Evolutionary conservation across 2,329 filamentous ascomycete genomes (phyloP).

Genomic region (Monosporascus sp.): DNA sequence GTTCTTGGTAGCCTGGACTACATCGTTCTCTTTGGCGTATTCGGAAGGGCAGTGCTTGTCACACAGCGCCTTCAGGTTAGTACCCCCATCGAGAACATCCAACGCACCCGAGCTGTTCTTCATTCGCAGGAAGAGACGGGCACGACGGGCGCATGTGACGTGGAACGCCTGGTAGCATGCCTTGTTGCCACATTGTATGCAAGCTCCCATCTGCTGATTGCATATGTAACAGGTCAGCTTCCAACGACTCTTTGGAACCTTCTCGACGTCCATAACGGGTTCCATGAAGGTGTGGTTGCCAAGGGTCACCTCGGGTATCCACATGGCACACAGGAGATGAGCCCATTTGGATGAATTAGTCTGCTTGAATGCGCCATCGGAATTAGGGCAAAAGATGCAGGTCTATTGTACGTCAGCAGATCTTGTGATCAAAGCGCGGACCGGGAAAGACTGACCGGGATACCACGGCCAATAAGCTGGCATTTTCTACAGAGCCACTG

Average conservation of each 20-base stretch:
- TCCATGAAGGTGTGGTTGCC: conserved; percentile 98
- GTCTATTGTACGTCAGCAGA: conserved; percentile 45
- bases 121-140: conserved; percentile 89
- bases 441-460: conserved; percentile 56
- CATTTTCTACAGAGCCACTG: conserved; percentile 98
- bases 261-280: conserved; percentile 95
- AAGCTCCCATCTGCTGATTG: conserved; percentile 94
- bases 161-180: conserved; percentile 96
- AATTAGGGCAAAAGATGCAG: conserved; percentile 98
- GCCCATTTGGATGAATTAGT: conserved; percentile 96
- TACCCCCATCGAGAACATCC: conserved; percentile 71
- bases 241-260: conserved; percentile 92
- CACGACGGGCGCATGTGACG: conserved; percentile 87
- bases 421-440: conserved; percentile 1
- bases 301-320: conserved; percentile 95
- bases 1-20: conserved; percentile 71
- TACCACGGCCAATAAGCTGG: conserved; percentile 86
- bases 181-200: conserved; percentile 97
- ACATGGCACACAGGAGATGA: conserved; percentile 92
- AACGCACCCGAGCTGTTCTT: conserved; percentile 81
- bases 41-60: conserved; percentile 90
- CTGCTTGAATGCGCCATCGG: conserved; percentile 96
- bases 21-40: conserved; percentile 80
- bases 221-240: conserved; percentile 94
- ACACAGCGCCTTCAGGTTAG: conserved; percentile 88